Evolutionary conservation across 805 yeast species (phyloP).

Genomic region (Metschnikowia koreensis): DNA sequence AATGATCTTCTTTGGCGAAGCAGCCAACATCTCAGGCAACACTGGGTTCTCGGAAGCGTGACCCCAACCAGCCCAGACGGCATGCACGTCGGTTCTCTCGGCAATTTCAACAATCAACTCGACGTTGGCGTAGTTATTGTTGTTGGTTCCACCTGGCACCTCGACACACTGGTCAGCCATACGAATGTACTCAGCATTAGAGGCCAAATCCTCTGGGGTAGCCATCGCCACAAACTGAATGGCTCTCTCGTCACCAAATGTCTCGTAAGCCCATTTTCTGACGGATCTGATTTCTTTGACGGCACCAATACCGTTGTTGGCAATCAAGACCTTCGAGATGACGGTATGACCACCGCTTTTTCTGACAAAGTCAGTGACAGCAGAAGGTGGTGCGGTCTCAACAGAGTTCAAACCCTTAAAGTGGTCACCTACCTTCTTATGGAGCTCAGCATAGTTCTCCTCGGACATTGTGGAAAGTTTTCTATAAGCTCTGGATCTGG

Average conservation of each 20-base stretch:
- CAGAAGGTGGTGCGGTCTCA: constrained; percentile 72
- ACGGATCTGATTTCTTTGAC: constrained; percentile 97
- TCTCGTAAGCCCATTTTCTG: constrained; percentile 98
- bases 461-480: constrained; percentile 16
- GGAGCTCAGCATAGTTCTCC: constrained; percentile 18
- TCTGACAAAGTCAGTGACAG: constrained; percentile 79
- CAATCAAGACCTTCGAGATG: constrained; percentile 81
- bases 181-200: constrained; percentile 95
- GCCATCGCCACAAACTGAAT: constrained; percentile 98
- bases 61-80: constrained; percentile 99
- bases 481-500: constrained; percentile 4
- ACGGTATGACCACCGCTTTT: constrained; percentile 94
- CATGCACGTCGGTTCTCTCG: constrained; percentile 93
- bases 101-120: constrained; percentile 96
- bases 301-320: constrained; percentile 99
- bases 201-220: constrained; percentile 97
- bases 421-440: constrained; percentile 55
- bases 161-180: constrained; percentile 99
- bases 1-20: constrained; percentile 84
- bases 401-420: constrained; percentile 82
- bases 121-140: constrained; percentile 97
- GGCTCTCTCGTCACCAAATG: constrained; percentile 94
- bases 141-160: constrained; percentile 99
- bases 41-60: constrained; percentile 99
- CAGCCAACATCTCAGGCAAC: constrained; percentile 90